Base-by-base conservation (phyloP, 1,139 yeast species). In the Zygoascus hellenicus region DNA sequence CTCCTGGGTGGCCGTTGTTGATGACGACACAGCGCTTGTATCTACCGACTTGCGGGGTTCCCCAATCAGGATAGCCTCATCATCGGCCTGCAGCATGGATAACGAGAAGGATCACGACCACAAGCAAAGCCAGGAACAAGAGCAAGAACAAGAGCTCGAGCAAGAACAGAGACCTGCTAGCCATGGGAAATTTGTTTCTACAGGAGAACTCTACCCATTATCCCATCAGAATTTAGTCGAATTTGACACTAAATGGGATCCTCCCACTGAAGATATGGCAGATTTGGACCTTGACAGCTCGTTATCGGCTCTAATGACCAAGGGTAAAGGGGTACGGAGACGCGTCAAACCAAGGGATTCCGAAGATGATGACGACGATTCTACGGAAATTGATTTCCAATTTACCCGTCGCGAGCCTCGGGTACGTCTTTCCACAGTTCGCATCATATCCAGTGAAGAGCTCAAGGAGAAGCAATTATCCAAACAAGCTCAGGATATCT, bases 231-330 rank as follows among this genome's bases (percentile, higher is more conserved):
- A 22, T 22, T 22, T 7, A 11, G 28, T 10, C 5, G 29, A 36
- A 6, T 19, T 11, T 9, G 30, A 19, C 30, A 5, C 17, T n/a
- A 29, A 19, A 6, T 34, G n/a, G 38, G 15, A 4, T 19, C 39
- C 31, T 7, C 36, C 32, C 13, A 39, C 17, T 14, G 48, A 46
- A 35, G 49, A 45, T 9, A 35, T 43, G 26, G 51, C 52, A 11
- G 55, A 56, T 19, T 17, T 50, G 26, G 56, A 53, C 28, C 48
- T 56, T 29, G 54, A 52, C 14, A 48, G 55, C 13, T 54, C 58
- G 2, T 46, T 56, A 29, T 48, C 56, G 2, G 52, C 59, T 2
- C 38, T 56, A 13, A 50, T 56, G 15, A 22, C 40, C 28, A 42
- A 40, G n/a, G 39, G 42, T 11, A 41, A 38, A 17, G 40, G 35